Evolutionary conservation across 805 yeast genomes (phyloP).

Genomic region (Ogataea sp.): DNA sequence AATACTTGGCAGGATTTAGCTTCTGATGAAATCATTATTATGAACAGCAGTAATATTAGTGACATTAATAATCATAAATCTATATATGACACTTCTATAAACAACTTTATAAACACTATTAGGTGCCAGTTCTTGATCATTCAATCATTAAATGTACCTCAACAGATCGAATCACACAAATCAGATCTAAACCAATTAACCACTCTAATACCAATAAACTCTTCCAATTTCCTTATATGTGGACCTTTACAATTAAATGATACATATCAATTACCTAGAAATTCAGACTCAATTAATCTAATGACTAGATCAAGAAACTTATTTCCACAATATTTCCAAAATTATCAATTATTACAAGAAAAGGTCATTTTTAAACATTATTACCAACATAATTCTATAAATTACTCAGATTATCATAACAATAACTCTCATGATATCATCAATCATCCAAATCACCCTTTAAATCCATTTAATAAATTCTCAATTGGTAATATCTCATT

Average conservation of each 20-base stretch:
- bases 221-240: conserved; percentile 5
- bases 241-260: conserved; percentile 17
- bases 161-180: conserved; percentile 6
- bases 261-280: conserved; percentile 9
- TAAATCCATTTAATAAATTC: neutral
- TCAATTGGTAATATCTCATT: neutral
- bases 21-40: neutral
- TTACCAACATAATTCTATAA: neutral
- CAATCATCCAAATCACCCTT: neutral
- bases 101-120: no score
- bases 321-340: conserved; percentile 9
- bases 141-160: neutral
- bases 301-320: conserved; percentile 7
- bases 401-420: neutral
- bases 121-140: neutral
- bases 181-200: conserved; percentile 12
- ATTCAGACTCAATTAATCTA: conserved; percentile 14
- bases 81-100: no score
- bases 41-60: neutral
- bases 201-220: conserved; percentile 8
- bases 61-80: neutral
- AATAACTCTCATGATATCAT: neutral
- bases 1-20: neutral
- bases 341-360: conserved; percentile 3
- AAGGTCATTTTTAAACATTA: conserved; percentile 8